Evolutionary conservation across 495 filamentous ascomycete genomes (phyloP).

Genomic region (Hyaloscypha hepaticicola): DNA sequence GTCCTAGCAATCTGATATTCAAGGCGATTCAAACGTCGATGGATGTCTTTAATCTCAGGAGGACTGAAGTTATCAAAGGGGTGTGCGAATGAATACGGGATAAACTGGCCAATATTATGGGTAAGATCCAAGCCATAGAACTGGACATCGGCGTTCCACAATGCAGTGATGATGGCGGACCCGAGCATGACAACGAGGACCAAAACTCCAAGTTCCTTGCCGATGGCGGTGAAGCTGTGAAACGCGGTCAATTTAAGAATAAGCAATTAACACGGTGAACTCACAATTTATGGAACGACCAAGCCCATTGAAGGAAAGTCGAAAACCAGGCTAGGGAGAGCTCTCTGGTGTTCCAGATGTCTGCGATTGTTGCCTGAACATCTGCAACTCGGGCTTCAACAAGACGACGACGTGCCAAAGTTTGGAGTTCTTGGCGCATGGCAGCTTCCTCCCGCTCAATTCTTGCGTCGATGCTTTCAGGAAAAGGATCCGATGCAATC

Average conservation of each 20-base stretch:
- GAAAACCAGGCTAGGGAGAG: neutral
- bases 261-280: neutral
- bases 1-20: slow-evolving; percentile 32
- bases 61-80: slow-evolving; percentile 21
- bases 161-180: neutral
- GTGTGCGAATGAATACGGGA: slow-evolving; percentile 25
- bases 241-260: neutral
- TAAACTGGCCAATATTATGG: slow-evolving; percentile 29
- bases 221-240: neutral
- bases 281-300: neutral
- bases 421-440: neutral
- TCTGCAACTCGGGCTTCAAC: neutral
- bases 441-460: neutral
- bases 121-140: slow-evolving; percentile 21
- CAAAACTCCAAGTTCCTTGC: neutral
- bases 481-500: neutral
- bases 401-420: neutral
- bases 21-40: slow-evolving; percentile 35
- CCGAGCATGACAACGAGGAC: neutral
- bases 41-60: slow-evolving; percentile 32
- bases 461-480: neutral
- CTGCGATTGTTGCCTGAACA: neutral
- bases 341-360: neutral
- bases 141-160: neutral
- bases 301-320: neutral